Evolutionary conservation across 345 rosid species (phyloP).

Genomic region (Eucalyptus grandis): DNA sequence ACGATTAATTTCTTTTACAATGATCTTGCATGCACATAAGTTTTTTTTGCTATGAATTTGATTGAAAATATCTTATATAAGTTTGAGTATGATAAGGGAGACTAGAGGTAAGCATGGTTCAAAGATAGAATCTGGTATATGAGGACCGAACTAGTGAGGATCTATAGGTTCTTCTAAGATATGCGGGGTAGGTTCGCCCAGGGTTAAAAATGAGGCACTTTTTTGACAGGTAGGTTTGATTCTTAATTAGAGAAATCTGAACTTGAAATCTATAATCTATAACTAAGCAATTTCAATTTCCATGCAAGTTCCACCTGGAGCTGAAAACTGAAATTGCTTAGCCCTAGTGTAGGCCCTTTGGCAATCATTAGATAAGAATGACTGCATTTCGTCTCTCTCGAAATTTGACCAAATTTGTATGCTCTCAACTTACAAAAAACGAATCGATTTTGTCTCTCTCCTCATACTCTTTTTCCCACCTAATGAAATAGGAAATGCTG

Average conservation of each 20-base stretch:
- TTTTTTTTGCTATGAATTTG: background rate
- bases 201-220: fast-evolving
- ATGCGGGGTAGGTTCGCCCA: fast-evolving
- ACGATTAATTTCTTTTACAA: background rate
- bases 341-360: background rate
- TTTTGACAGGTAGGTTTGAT: no score
- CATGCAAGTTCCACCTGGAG: no score
- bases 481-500: conserved; percentile 16
- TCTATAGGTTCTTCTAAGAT: no score
- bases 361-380: background rate
- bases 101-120: no score
- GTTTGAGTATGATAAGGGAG: background rate
- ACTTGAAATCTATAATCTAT: fast-evolving
- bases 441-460: background rate
- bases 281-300: no score
- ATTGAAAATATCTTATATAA: background rate
- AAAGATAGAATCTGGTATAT: fast-evolving
- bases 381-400: background rate
- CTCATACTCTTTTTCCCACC: background rate
- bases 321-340: no score
- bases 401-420: background rate
- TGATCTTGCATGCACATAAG: background rate
- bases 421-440: background rate
- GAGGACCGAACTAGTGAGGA: no score
- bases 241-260: fast-evolving